A percentile compares a stretch with the other conserved stretches of the same genome.
These are phyloP conservation scores for Chlamydomonas schloesseri DNA, from an alignment of 139 green algal genomes.

Conservation along the genomic window DNA sequence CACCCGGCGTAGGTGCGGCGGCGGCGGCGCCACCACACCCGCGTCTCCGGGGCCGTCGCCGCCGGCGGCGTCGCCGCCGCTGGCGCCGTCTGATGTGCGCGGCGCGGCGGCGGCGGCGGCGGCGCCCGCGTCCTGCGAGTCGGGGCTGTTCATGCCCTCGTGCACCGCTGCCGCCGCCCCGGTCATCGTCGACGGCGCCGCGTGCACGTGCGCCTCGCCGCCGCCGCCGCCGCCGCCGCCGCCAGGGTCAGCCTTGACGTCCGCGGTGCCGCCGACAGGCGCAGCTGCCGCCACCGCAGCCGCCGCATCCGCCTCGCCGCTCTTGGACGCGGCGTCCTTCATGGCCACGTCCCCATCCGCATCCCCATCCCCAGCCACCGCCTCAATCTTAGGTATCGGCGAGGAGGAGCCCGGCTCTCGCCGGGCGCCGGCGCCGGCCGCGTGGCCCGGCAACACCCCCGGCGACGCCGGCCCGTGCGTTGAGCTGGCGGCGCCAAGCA, in stretches of 20 bases:
- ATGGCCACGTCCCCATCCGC: neutral
- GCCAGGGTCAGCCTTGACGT: too few relatives aligned
- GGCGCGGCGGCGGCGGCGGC: neutral
- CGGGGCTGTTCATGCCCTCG: slow-evolving; percentile 33
- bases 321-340: neutral
- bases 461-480: too few relatives aligned
- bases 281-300: neutral
- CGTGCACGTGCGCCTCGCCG: neutral
- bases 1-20: neutral
- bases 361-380: too few relatives aligned
- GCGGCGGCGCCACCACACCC: neutral
- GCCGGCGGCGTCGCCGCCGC: neutral
- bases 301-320: too few relatives aligned
- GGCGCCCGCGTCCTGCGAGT: neutral
- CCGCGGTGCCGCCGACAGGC: neutral
- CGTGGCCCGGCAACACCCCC: too few relatives aligned
- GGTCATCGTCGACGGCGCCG: too few relatives aligned
- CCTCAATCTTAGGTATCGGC: too few relatives aligned
- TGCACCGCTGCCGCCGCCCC: neutral
- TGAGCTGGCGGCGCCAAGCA: neutral
- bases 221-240: neutral
- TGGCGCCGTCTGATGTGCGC: too few relatives aligned
- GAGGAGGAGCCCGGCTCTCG: too few relatives aligned
- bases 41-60: neutral
- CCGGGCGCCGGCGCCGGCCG: too few relatives aligned